Percentiles rank a stretch among this genome's conserved stretches.
Conservation (phyloP, 306 rosid genomes). For the Alnus rubra region DNA sequence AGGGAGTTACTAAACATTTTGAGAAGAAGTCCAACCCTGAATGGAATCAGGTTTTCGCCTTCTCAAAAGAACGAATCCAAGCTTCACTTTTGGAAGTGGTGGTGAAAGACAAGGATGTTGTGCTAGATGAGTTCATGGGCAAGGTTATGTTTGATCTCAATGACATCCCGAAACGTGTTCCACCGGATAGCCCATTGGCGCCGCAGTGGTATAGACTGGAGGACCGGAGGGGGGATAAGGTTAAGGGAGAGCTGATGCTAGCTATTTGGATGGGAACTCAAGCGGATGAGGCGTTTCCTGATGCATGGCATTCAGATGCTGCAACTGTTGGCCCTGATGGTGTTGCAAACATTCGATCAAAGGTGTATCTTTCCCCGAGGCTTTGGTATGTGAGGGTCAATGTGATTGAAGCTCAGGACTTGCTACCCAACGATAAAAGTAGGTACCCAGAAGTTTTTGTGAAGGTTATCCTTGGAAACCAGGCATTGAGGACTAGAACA, state of each 20-base stretch:
- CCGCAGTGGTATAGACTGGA: conserved; percentile 88
- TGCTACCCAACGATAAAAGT: conserved; percentile 63
- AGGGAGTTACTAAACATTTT: conserved; percentile 70
- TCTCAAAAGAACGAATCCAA: conserved; percentile 80
- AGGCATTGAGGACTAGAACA: conserved; percentile 58
- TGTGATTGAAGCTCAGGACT: conserved; percentile 91
- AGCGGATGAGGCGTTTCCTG: conserved; percentile 93
- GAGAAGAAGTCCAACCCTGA: conserved; percentile 81
- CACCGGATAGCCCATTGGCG: conserved; percentile 92
- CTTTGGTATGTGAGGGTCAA: conserved; percentile 93
- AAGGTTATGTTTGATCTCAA: conserved; percentile 62
- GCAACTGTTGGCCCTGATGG: conserved; percentile 70
- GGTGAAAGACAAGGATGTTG: conserved; percentile 81
- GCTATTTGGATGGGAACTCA: conserved; percentile 99
- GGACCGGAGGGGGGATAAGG: conserved; percentile 61
- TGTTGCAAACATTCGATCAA: conserved; percentile 65
- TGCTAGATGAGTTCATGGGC: conserved; percentile 76
- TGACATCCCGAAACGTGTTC: conserved; percentile 76
- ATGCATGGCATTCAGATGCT: conserved; percentile 96
- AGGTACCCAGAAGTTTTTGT: conserved; percentile 79
- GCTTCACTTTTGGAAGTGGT: conserved; percentile 79
- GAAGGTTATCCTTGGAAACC: conserved; percentile 61
- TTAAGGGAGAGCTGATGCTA: conserved; percentile 82
- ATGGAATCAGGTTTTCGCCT: conserved; percentile 84
- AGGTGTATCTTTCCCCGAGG: conserved; percentile 83